Conservation (phyloP, 768 basidiomycete genomes). For the Phaeotremella fagi region DNA sequence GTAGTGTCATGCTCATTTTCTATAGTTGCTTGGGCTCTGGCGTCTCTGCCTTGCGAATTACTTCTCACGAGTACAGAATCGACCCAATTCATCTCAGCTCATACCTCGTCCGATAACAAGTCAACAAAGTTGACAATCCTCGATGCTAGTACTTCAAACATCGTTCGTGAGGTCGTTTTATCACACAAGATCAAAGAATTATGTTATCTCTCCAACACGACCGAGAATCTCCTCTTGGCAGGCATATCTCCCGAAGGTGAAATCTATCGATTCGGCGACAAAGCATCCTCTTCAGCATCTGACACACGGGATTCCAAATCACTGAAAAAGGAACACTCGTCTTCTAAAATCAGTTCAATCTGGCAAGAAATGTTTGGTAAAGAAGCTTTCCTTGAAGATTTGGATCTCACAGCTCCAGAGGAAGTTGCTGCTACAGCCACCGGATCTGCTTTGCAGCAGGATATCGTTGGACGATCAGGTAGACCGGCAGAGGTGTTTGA, state of each 20-base stretch:
- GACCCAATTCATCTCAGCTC: not conserved
- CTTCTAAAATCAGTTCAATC: slow-evolving; percentile 54
- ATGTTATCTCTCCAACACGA: slow-evolving; percentile 2
- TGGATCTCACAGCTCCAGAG: slow-evolving; percentile 1
- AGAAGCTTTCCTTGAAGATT: slow-evolving; percentile 56
- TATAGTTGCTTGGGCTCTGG: slow-evolving; percentile 5
- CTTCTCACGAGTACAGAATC: slow-evolving; percentile 2
- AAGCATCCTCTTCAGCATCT: slow-evolving; percentile 33
- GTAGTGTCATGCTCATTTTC: not conserved
- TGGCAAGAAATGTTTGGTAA: slow-evolving; percentile 89
- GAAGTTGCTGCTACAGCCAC: slow-evolving; percentile 38
- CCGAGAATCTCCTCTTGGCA: slow-evolving; percentile 22
- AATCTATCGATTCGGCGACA: slow-evolving; percentile 45
- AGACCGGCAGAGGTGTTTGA: slow-evolving; percentile 56
- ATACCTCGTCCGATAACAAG: not conserved
- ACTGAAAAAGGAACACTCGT: slow-evolving; percentile 50
- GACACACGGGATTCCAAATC: too few relatives aligned
- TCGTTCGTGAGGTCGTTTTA: too few relatives aligned
- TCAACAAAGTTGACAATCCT: not conserved
- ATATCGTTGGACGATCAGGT: slow-evolving; percentile 48
- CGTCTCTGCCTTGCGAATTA: slow-evolving; percentile 17
- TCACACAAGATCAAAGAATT: slow-evolving; percentile 1
- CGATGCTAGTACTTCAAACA: too few relatives aligned
- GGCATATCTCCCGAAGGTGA: slow-evolving; percentile 34
- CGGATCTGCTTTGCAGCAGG: slow-evolving; percentile 29